These are phyloP conservation scores for Salicornia ramosissima DNA, from an alignment of 148 eudicot genomes.

Conservation along the genomic window DNA sequence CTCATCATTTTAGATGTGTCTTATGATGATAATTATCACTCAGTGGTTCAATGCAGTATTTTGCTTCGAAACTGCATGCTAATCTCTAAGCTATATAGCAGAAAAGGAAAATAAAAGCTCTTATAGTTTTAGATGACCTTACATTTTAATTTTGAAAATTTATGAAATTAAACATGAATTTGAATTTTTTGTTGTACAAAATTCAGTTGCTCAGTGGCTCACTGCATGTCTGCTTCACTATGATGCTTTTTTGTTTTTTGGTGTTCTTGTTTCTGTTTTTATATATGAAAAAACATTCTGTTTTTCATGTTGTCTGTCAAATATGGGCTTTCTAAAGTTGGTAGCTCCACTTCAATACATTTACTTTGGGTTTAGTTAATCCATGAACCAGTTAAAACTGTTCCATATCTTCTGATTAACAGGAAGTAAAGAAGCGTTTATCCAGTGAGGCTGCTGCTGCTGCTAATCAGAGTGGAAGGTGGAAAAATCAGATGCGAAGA, in stretches of 20 bases:
- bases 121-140: neutral
- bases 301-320: neutral
- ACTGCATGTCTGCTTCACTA: neutral
- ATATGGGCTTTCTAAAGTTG: neutral
- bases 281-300: neutral
- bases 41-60: too few species aligned
- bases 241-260: neutral
- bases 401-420: slow-evolving; percentile 13
- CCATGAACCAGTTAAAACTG: neutral
- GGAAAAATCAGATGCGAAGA: slow-evolving; percentile 96
- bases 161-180: neutral
- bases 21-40: neutral
- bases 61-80: neutral
- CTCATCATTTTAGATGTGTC: neutral
- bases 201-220: neutral
- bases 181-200: neutral
- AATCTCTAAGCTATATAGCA: neutral
- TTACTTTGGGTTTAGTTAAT: neutral
- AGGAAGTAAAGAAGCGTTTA: slow-evolving; percentile 87
- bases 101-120: neutral
- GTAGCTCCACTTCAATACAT: neutral
- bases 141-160: too few species aligned
- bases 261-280: neutral
- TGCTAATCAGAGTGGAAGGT: slow-evolving; percentile 81
- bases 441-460: slow-evolving; percentile 81